Percentiles rank a stretch among this genome's conserved stretches.
Conservation (phyloP, 2,329 filamentous ascomycete species). For the Aspergillus intermedius region DNA sequence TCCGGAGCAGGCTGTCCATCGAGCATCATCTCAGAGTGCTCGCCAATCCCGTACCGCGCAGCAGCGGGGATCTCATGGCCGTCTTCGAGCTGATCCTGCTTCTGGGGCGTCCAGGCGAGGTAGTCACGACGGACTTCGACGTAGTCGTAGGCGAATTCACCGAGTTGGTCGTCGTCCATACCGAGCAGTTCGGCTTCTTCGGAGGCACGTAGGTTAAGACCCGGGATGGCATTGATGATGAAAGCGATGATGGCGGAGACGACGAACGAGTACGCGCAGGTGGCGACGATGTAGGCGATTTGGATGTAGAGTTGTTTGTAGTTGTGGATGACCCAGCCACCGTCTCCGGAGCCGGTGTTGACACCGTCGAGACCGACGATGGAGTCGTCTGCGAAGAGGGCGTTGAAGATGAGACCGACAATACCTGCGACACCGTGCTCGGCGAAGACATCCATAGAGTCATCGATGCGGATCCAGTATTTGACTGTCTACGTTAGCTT, state of each 20-base stretch:
- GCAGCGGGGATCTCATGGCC: constrained; percentile 52
- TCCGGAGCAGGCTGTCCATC: constrained; percentile 44
- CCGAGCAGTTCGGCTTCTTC: constrained; percentile 64
- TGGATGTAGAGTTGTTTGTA: constrained; percentile 66
- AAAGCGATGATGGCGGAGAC: constrained; percentile 64
- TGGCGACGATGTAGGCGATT: constrained; percentile 60
- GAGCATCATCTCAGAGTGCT: constrained; percentile 56
- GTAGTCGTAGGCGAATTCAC: constrained; percentile 48
- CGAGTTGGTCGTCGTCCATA: constrained; percentile 48
- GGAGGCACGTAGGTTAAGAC: constrained; percentile 61
- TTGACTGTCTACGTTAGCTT: constrained; percentile 46
- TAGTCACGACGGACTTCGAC: constrained; percentile 47
- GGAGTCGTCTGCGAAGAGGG: constrained; percentile 67
- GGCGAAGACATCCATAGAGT: constrained; percentile 85
- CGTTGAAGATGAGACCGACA: constrained; percentile 70
- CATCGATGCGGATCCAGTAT: constrained; percentile 72
- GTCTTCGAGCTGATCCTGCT: constrained; percentile 36
- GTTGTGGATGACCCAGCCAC: constrained; percentile 66
- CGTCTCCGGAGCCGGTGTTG: constrained; percentile 41
- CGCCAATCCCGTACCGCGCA: constrained; percentile 54
- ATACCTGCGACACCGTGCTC: constrained; percentile 83
- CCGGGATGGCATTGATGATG: constrained; percentile 63
- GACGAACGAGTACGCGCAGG: constrained; percentile 60
- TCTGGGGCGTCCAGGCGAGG: constrained; percentile 45
- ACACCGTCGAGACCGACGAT: constrained; percentile 68